Evolutionary conservation across 306 rosid genomes (phyloP).

Genomic region (Quercus rubra): DNA sequence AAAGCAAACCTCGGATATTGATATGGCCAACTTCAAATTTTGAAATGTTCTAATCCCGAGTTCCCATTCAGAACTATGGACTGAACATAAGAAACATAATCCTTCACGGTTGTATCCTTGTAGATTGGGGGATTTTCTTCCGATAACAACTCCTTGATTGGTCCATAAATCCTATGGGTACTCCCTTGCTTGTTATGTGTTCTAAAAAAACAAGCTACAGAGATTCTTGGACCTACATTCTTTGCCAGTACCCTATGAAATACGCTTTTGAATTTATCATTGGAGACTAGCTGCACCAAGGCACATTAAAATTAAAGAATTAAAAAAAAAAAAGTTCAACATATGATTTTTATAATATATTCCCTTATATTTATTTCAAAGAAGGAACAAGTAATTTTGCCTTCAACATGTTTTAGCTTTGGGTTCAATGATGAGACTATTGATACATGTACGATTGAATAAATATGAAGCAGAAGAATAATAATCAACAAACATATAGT

Average conservation of each 20-base stretch:
- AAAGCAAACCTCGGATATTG: too few relatives aligned
- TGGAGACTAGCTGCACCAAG: constrained; percentile 27
- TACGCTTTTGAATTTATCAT: constrained; percentile 27
- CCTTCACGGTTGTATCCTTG: constrained; percentile 26
- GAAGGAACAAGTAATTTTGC: too few relatives aligned
- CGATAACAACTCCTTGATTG: constrained; percentile 50
- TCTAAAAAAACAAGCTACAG: constrained; percentile 17
- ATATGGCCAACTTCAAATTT: constrained; percentile 18
- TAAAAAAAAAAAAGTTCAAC: neutral
- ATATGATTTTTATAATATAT: neutral
- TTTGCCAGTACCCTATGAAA: constrained; percentile 25
- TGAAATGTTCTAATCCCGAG: constrained; percentile 35
- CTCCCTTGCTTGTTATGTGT: neutral
- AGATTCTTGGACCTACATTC: constrained; percentile 24
- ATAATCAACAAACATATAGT: too few relatives aligned
- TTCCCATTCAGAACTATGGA: constrained; percentile 37
- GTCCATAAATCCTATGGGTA: constrained; percentile 34
- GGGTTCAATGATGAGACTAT: too few relatives aligned
- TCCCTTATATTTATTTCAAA: neutral
- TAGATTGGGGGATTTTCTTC: constrained; percentile 47
- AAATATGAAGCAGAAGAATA: too few relatives aligned
- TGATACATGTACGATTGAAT: too few relatives aligned
- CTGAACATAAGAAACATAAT: constrained; percentile 6
- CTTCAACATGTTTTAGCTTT: too few relatives aligned
- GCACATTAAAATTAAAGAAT: neutral